These are phyloP conservation scores for Coprinopsis cinerea DNA, from an alignment of 768 basidiomycete genomes.

Conservation along the genomic window DNA sequence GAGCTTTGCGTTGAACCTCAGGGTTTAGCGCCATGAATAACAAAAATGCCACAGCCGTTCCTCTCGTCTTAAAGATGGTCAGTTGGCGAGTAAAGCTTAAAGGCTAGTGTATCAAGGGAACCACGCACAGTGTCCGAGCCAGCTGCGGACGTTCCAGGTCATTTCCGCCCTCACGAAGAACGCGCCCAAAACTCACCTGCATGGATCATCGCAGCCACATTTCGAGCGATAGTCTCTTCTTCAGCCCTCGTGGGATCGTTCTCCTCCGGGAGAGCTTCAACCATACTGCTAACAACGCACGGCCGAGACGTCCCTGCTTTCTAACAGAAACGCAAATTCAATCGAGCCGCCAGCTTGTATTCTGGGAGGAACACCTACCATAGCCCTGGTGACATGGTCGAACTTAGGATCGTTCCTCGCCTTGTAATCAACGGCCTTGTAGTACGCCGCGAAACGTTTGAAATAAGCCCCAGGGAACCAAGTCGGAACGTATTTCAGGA, in stretches of 20 bases:
- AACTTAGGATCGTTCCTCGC: slow-evolving; percentile 37
- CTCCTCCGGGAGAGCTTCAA: slow-evolving; percentile 15
- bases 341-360: background rate
- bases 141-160: background rate
- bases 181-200: slow-evolving; percentile 13
- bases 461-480: slow-evolving; percentile 44
- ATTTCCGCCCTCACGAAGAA: background rate
- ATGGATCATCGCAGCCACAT: slow-evolving; percentile 19
- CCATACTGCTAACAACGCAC: slow-evolving; percentile 15
- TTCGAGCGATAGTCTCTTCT: slow-evolving; percentile 16
- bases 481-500: slow-evolving; percentile 20
- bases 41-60: slow-evolving; percentile 19
- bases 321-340: background rate
- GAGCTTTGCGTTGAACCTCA: too few relatives aligned
- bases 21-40: slow-evolving; percentile 20
- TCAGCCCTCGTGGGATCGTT: slow-evolving; percentile 12
- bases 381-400: slow-evolving; percentile 22
- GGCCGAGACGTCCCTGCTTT: slow-evolving; percentile 14
- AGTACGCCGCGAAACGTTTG: slow-evolving; percentile 31
- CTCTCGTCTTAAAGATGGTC: slow-evolving; percentile 16
- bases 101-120: background rate
- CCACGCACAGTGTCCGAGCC: slow-evolving; percentile 9
- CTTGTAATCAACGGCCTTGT: slow-evolving; percentile 23
- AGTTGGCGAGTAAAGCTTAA: background rate
- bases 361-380: slow-evolving; percentile 22